Conservation (phyloP, 225 moss, liverwort and hornwort genomes). For the Polytrichum formosum region DNA sequence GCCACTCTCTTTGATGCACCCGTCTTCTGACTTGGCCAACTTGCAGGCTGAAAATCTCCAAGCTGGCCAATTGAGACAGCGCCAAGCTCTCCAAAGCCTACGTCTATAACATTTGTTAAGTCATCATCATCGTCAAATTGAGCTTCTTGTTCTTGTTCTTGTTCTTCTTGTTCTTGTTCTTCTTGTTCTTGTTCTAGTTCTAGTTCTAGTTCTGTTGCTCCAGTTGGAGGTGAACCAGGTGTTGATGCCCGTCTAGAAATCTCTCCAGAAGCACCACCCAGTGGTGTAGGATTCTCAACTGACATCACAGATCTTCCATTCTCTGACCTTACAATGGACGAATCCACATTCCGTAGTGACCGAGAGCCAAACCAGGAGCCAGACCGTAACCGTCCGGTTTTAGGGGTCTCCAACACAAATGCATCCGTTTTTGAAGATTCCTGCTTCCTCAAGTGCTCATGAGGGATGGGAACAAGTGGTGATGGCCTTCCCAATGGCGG, state of each 20-base stretch:
- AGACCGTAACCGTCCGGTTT: background rate
- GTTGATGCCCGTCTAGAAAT: constrained; percentile 12
- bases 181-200: too few relatives aligned
- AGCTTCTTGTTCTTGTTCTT: background rate
- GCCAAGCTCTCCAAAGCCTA: constrained; percentile 47
- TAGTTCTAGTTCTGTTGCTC: background rate
- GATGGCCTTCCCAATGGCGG: constrained; percentile 20
- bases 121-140: constrained; percentile 15
- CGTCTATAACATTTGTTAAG: constrained; percentile 18
- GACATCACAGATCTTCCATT: constrained; percentile 5
- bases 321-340: constrained; percentile 11
- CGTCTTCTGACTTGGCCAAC: constrained; percentile 9
- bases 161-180: too few relatives aligned
- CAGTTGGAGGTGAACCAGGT: constrained; percentile 9
- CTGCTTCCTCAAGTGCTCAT: constrained; percentile 24
- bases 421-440: background rate
- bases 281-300: constrained; percentile 10
- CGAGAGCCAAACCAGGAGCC: constrained; percentile 23
- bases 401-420: too few relatives aligned
- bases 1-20: constrained; percentile 11
- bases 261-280: background rate
- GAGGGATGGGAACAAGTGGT: constrained; percentile 21
- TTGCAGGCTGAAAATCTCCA: constrained; percentile 20
- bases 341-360: constrained; percentile 21
- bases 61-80: constrained; percentile 44